Percentiles rank a stretch among this genome's conserved stretches.
Conservation (phyloP, 306 rosid genomes). For the Purshia tridentata region DNA sequence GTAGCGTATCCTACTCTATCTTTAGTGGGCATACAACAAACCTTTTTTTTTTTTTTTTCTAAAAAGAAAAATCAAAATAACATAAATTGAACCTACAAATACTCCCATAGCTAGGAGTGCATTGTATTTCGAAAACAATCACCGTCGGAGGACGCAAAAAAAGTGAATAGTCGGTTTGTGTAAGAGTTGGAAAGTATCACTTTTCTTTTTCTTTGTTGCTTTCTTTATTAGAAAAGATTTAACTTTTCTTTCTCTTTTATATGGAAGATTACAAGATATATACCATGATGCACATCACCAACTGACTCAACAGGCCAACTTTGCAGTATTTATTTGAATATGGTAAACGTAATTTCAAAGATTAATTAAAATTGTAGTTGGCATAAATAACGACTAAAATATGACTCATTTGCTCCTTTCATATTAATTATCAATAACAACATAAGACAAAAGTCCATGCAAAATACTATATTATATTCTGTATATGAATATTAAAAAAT, state of each 20-base stretch:
- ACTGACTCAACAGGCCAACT: too few relatives aligned
- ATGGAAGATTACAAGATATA: neutral
- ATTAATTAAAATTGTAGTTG: too few relatives aligned
- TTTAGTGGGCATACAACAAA: neutral
- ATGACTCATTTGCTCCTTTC: neutral
- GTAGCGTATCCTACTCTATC: neutral
- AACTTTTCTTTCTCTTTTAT: neutral
- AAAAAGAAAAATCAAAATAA: neutral
- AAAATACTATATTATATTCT: neutral
- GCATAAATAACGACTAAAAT: too few relatives aligned
- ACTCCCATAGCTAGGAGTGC: too few relatives aligned
- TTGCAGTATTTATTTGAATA: too few relatives aligned
- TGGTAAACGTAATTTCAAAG: too few relatives aligned
- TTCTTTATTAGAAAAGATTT: neutral
- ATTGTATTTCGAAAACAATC: slow-evolving; percentile 3
- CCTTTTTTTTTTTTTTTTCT: neutral
- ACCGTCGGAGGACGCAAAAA: slow-evolving; percentile 1
- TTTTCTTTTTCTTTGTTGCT: neutral
- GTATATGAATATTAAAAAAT: neutral
- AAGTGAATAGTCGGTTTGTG: neutral
- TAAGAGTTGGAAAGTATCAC: neutral
- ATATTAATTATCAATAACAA: neutral
- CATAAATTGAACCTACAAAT: neutral
- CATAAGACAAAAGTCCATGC: neutral
- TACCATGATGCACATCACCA: neutral